Percentiles rank a stretch among this genome's conserved stretches.
Evolutionary conservation across 805 yeast species (phyloP).

Genomic region (Schwanniomyces polymorphus): DNA sequence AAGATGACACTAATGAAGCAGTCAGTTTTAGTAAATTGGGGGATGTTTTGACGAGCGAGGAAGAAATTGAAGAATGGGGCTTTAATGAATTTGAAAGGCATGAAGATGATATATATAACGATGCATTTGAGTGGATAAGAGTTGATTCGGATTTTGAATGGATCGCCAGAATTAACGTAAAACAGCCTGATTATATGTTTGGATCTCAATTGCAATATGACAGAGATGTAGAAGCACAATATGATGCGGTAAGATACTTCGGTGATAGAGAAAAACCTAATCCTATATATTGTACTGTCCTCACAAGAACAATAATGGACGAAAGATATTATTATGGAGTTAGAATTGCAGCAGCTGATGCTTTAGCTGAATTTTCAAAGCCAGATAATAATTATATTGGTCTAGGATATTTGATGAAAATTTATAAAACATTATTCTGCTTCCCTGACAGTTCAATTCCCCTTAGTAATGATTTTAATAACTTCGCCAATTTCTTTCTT

Average conservation of each 20-base stretch:
- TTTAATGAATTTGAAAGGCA: conserved; percentile 68
- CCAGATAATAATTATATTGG: conserved; percentile 69
- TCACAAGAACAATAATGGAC: conserved; percentile 82
- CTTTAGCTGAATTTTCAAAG: conserved; percentile 67
- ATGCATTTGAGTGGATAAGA: conserved; percentile 96
- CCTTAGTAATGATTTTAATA: conserved; percentile 74
- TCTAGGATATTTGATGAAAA: conserved; percentile 64
- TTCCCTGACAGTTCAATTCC: conserved; percentile 66
- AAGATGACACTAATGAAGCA: conserved; percentile 45
- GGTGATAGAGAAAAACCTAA: conserved; percentile 59
- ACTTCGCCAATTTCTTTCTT: conserved; percentile 66
- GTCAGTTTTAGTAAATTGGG: conserved; percentile 62
- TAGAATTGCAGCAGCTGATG: conserved; percentile 81
- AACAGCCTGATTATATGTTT: conserved; percentile 93
- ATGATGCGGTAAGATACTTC: conserved; percentile 77
- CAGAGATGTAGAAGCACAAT: conserved; percentile 93
- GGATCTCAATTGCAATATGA: conserved; percentile 93
- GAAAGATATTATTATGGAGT: conserved; percentile 84
- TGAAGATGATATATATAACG: conserved; percentile 72
- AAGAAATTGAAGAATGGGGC: conserved; percentile 70
- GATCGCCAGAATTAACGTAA: conserved; percentile 79
- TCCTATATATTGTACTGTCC: conserved; percentile 67
- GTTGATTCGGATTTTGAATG: conserved; percentile 98
- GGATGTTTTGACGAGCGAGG: conserved; percentile 62
- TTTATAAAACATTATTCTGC: conserved; percentile 71